Evolutionary conservation across 352 stramenopile genomes (phyloP), one percentile per base, ranked within the genome.

Genomic region (Phytophthora colocasiae): DNA sequence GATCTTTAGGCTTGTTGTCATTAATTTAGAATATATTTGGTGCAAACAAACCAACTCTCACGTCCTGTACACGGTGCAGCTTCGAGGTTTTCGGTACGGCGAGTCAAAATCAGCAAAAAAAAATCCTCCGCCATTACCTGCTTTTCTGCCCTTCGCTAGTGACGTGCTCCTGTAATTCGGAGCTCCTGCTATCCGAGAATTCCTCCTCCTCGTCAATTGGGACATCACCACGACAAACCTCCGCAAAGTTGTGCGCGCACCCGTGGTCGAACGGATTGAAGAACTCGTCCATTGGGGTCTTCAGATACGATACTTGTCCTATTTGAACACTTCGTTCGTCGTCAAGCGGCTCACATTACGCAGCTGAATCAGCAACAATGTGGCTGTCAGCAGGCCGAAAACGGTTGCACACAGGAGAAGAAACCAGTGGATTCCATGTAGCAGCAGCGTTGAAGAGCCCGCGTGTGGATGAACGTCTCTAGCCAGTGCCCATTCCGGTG

Each of bases 311-410:
- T 95, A 95, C 73, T 95, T 95, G 81, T 91, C 87, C 58, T 92
- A 92, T 65, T 95, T 95, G 64, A 95, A 93, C n/a, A 92, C 75
- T 70, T 95, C 87, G 64, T 95, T 95, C 31, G 85, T 93, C 15
- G 87, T 95, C 40, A 95, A 58, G 55, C 68, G 73, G 8, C 64
- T 60, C 26, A 93, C 80, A 39, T 95, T 95, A 39, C 87, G 85
- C 6, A 93, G 64, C 54, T 95, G 87, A 29, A 95, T 66, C 4
- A 65, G 29, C 17, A 95, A 61, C 41, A 95, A 63, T 24, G 83
- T 76, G 10, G 63, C 53, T 12, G 85, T 95, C n/a, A 85, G 87
- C 4, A 87, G 48, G 3, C 87, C 87, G 56, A 93, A 93, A 4
- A 92, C 61, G 34, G 83, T 48, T 14, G 81, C 65, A 43, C 75